Evolutionary conservation across 2,329 filamentous ascomycete genomes (phyloP), one percentile per base, ranked within the genome.

Genomic region (Grosmannia serpens): DNA sequence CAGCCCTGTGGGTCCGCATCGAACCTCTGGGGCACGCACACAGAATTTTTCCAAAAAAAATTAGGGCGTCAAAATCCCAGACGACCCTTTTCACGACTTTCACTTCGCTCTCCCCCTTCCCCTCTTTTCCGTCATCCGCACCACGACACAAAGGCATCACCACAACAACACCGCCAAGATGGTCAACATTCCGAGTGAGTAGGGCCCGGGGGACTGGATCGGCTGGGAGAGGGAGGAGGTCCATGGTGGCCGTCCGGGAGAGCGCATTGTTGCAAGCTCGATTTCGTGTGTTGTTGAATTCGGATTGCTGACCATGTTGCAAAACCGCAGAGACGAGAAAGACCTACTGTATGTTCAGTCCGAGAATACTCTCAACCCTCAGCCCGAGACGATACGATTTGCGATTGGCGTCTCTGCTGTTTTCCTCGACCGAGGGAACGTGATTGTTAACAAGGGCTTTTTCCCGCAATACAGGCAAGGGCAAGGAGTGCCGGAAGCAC

Each of bases 401-500:
- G n/a, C 17, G 31, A 53, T 53, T 53, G 50, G 50, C 51, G 35
- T 33, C 24, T 52, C 35, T 17, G 10, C 20, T 33, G 11, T 41
- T 41, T 53, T 41, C 35, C 17, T 44, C 15, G 24, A 22, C 35
- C 1, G 22, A 6, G 41, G 29, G 31, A 41, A 47, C 33, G 22
- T 54, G 17, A 35, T 55, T 59, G 56, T 60, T 62, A 60, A 62
- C 62, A 33, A 33, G 31, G 29, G 27, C 56, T 33, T 35, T 53
- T 57, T 59, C 56, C 35, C 38, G 52, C 38, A 26, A 22, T 91
- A 87, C 86, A 90, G 90, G 82, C 63, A 64, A 64, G 63, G 85
- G 85, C 80, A 88, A 85, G 80, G 82, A 87, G 71, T 91, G 88
- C 86, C 79, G 78, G 70, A 87, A 88, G 78, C 86, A 89, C 81